Conservation (phyloP, 1,139 yeast species). For the Lodderomyces margitis region DNA sequence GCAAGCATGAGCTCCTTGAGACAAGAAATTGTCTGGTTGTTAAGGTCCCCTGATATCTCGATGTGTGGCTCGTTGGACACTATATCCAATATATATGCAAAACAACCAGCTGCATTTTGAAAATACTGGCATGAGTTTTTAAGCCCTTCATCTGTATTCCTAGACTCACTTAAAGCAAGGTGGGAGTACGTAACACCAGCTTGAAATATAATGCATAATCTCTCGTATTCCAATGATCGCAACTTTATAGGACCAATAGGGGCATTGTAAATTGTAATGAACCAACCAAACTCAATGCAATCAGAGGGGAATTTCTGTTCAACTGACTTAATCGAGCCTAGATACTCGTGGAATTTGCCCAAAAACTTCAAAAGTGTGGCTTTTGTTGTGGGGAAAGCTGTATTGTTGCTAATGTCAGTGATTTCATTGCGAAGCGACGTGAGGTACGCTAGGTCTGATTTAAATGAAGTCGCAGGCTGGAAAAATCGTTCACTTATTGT, state of each 20-base stretch:
- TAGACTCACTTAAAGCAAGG: conserved; percentile 46
- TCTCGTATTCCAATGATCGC: conserved; percentile 55
- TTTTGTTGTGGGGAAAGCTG: neutral
- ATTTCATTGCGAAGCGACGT: conserved; percentile 24
- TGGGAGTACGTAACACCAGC: conserved; percentile 64
- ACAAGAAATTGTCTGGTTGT: conserved; percentile 26
- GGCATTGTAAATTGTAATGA: conserved; percentile 48
- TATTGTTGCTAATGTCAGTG: conserved; percentile 22
- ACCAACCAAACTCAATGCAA: conserved; percentile 64
- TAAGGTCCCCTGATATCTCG: conserved; percentile 24
- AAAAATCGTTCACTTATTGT: conserved; percentile 60
- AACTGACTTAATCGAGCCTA: conserved; percentile 28
- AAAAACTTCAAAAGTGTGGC: neutral
- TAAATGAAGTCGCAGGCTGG: conserved; percentile 61
- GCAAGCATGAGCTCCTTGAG: conserved; percentile 57
- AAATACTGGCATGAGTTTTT: conserved; percentile 63
- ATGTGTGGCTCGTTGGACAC: conserved; percentile 13
- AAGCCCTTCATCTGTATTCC: conserved; percentile 52
- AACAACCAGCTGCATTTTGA: conserved; percentile 72
- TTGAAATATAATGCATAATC: conserved; percentile 63
- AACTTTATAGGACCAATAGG: conserved; percentile 38
- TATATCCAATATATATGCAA: conserved; percentile 19
- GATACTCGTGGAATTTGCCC: conserved; percentile 28
- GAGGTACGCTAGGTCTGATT: conserved; percentile 48
- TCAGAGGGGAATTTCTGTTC: conserved; percentile 42